Conservation (phyloP, 108 stramenopile species). For the Nannochloropsis gaditana region DNA sequence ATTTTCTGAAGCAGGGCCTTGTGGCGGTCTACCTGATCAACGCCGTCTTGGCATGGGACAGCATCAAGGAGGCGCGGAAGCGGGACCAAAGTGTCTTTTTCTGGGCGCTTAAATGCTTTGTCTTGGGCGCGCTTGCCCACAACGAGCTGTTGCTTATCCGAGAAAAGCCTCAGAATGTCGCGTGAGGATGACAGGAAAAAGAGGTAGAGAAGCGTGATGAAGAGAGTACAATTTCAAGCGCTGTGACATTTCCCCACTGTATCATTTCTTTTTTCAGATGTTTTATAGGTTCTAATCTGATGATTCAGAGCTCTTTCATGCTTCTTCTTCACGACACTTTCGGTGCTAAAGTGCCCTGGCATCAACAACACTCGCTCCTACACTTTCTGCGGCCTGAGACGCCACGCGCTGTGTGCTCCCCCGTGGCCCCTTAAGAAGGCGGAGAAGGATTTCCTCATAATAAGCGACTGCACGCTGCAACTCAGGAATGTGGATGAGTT, state of each 20-base stretch:
- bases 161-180: slow-evolving; percentile 18
- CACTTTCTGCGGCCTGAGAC: neutral
- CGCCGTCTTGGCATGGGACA: slow-evolving; percentile 24
- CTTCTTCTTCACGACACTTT: neutral
- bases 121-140: slow-evolving; percentile 43
- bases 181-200: no score
- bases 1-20: slow-evolving; percentile 47
- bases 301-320: no score
- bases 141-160: slow-evolving; percentile 40
- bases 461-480: slow-evolving; percentile 31
- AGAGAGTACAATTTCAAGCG: no score
- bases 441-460: slow-evolving; percentile 33
- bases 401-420: slow-evolving; percentile 14
- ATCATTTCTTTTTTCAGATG: no score
- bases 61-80: slow-evolving; percentile 25
- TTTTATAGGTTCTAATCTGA: no score
- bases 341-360: neutral
- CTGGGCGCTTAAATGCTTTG: slow-evolving; percentile 41
- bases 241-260: no score
- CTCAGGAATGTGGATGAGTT: slow-evolving; percentile 34
- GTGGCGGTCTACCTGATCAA: slow-evolving; percentile 35
- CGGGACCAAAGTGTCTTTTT: slow-evolving; percentile 31
- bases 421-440: neutral
- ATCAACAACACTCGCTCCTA: neutral
- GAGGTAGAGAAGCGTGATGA: no score